These are phyloP conservation scores for Phytophthora pini DNA, from an alignment of 352 stramenopile genomes.

Conservation along the genomic window DNA sequence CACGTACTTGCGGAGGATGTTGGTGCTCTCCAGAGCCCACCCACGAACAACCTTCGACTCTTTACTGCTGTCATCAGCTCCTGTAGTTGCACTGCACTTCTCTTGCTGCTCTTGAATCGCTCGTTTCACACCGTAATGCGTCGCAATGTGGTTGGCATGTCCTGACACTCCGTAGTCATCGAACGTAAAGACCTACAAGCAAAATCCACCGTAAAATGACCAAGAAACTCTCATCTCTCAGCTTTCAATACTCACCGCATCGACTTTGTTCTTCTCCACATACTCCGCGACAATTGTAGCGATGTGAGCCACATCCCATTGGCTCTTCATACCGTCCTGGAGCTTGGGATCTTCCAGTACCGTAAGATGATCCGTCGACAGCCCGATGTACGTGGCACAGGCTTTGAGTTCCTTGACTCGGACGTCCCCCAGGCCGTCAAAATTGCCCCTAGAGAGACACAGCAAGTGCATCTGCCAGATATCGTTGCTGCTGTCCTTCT, in stretches of 20 bases:
- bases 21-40: conserved; percentile 78
- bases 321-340: conserved; percentile 85
- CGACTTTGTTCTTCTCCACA: conserved; percentile 60
- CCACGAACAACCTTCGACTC: conserved; percentile 40
- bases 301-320: conserved; percentile 79
- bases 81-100: conserved; percentile 34
- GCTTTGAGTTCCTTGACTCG: conserved; percentile 85
- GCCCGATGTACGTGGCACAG: conserved; percentile 59
- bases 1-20: conserved; percentile 89
- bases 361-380: conserved; percentile 54
- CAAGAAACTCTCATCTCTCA: neutral
- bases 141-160: conserved; percentile 94
- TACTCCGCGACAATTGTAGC: conserved; percentile 61
- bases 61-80: conserved; percentile 1
- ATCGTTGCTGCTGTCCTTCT: conserved; percentile 8
- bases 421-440: conserved; percentile 87
- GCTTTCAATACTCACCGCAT: conserved; percentile 53
- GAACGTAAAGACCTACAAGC: conserved; percentile 92
- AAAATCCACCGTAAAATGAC: too few relatives aligned
- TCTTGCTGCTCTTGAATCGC: conserved; percentile 53
- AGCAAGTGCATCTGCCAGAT: conserved; percentile 84
- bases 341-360: conserved; percentile 84
- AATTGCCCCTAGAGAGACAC: conserved; percentile 93
- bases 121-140: conserved; percentile 61
- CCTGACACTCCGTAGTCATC: conserved; percentile 93